Evolutionary conservation across 352 stramenopile species (phyloP).

Genomic region (Phytophthora lateralis): DNA sequence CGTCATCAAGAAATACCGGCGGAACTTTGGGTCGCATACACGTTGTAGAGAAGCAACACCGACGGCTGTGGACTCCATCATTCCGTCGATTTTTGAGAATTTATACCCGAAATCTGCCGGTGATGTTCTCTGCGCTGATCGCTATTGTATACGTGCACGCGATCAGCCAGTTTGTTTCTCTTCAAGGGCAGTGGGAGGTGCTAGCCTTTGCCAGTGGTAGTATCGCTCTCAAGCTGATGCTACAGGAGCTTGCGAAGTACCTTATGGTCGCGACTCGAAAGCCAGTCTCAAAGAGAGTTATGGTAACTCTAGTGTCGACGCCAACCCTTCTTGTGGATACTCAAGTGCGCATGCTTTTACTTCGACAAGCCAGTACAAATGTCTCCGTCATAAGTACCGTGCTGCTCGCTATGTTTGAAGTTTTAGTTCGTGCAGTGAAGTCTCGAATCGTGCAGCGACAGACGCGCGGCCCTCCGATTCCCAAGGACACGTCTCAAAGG

Average conservation of each 20-base stretch:
- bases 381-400: slow-evolving; percentile 26
- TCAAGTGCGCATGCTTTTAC: slow-evolving; percentile 37
- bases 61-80: neutral
- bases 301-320: slow-evolving; percentile 26
- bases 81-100: slow-evolving; percentile 8
- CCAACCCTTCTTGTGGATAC: slow-evolving; percentile 45
- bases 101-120: slow-evolving; percentile 15
- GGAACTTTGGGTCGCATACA: neutral
- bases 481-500: neutral
- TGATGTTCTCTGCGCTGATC: slow-evolving; percentile 9
- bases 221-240: slow-evolving; percentile 12
- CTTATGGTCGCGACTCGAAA: slow-evolving; percentile 3
- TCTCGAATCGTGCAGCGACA: slow-evolving; percentile 14
- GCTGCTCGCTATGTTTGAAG: slow-evolving; percentile 23
- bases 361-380: slow-evolving; percentile 23
- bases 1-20: neutral
- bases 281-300: slow-evolving; percentile 7
- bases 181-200: neutral
- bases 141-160: slow-evolving; percentile 12
- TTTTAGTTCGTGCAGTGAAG: slow-evolving; percentile 29
- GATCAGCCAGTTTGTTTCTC: neutral
- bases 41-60: neutral
- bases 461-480: slow-evolving; percentile 1
- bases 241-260: slow-evolving; percentile 24
- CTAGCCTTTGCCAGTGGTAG: slow-evolving; percentile 5